Percentiles rank a stretch among this genome's conserved stretches.
These are phyloP conservation scores for Neopestalotiopsis rosae DNA, from an alignment of 2,329 filamentous ascomycete genomes.

Conservation along the genomic window DNA sequence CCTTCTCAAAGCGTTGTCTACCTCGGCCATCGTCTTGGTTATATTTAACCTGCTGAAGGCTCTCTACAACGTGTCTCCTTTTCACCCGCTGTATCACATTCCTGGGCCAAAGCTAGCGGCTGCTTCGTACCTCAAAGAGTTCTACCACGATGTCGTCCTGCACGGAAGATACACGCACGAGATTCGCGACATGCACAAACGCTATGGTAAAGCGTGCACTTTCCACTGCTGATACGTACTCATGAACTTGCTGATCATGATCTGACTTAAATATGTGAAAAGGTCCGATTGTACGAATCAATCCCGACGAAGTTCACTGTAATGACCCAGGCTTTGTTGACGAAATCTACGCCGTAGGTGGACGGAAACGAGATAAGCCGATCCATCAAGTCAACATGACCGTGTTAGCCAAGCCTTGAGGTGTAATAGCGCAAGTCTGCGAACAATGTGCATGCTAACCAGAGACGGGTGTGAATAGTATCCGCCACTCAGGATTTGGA, in stretches of 20 bases:
- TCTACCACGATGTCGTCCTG: conserved; percentile 26
- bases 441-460: not conserved
- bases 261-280: not conserved
- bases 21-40: not conserved
- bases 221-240: not conserved
- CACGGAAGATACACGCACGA: conserved; percentile 25
- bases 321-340: conserved; percentile 38
- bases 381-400: conserved; percentile 4
- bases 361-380: conserved; percentile 23
- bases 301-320: conserved; percentile 30
- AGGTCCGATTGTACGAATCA: conserved; percentile 26
- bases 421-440: not conserved
- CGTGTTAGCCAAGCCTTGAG: not conserved
- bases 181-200: conserved; percentile 29
- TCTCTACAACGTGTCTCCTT: conserved; percentile 28
- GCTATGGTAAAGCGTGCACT: conserved; percentile 25
- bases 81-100: conserved; percentile 27
- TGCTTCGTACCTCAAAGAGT: conserved; percentile 26
- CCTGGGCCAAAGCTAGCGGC: conserved; percentile 29
- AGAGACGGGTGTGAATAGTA: not conserved
- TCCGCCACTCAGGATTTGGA: conserved; percentile 23
- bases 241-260: not conserved
- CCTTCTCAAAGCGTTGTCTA: not conserved
- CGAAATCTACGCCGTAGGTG: conserved; percentile 42
- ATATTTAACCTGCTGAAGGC: not conserved